These are phyloP conservation scores for Alternaria panax DNA, from an alignment of 2,329 filamentous ascomycete species.

Conservation along the genomic window DNA sequence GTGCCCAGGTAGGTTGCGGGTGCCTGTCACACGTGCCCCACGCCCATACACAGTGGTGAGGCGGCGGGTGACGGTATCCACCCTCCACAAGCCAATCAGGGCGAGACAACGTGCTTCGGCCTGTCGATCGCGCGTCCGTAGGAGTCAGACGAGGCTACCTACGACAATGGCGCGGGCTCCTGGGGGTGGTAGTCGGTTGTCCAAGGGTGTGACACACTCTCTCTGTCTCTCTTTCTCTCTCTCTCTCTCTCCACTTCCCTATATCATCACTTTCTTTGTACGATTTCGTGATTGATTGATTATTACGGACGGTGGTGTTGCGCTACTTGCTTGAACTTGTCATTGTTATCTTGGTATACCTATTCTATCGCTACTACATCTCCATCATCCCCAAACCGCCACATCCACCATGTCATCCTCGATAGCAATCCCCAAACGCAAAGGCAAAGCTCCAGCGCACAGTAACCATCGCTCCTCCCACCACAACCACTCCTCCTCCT, in stretches of 20 bases:
- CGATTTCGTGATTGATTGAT: not conserved
- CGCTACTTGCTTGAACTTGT: not conserved
- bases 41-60: constrained; percentile 7
- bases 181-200: not conserved
- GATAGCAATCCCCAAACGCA: constrained; percentile 70
- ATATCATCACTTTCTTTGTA: too few species aligned
- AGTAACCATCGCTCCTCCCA: not conserved
- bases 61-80: not conserved
- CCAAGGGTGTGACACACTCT: too few species aligned
- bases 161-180: not conserved
- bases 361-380: not conserved
- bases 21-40: constrained; percentile 23
- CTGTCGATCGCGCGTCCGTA: not conserved
- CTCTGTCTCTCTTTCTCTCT: not conserved
- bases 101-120: not conserved
- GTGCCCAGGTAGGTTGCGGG: not conserved
- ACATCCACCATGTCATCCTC: constrained; percentile 2
- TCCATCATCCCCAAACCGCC: too few species aligned
- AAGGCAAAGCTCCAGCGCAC: constrained; percentile 33
- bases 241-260: not conserved
- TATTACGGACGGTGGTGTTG: not conserved
- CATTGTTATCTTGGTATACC: not conserved
- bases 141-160: constrained; percentile 11
- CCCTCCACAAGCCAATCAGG: not conserved
- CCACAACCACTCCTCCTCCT: constrained; percentile 3